A percentile compares a stretch with the other conserved stretches of the same genome.
These are phyloP conservation scores for Acer saccharum DNA, from an alignment of 345 rosid species.

Conservation along the genomic window DNA sequence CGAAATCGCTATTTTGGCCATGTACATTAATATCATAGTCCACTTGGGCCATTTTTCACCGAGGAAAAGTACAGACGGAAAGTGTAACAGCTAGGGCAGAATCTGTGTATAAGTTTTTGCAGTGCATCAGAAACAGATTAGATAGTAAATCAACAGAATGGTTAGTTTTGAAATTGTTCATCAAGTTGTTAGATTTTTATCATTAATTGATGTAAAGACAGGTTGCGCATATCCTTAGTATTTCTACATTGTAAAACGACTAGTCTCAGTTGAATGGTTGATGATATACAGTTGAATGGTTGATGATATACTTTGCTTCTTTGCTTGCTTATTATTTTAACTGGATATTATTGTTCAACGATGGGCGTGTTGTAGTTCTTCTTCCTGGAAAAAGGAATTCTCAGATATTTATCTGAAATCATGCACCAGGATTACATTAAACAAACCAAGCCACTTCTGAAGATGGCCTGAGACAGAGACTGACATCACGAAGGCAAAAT, in stretches of 20 bases:
- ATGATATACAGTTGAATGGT: background rate
- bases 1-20: constrained; percentile 4
- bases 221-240: background rate
- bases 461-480: background rate
- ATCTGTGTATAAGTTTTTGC: background rate
- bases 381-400: background rate
- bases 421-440: background rate
- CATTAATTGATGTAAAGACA: background rate
- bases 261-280: background rate
- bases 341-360: background rate
- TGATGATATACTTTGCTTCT: constrained; percentile 5
- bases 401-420: too few relatives aligned
- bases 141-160: background rate
- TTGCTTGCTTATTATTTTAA: background rate
- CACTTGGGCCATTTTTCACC: background rate
- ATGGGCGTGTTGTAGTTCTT: background rate
- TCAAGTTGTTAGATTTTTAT: background rate
- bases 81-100: background rate
- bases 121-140: background rate
- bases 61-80: background rate
- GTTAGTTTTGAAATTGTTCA: background rate
- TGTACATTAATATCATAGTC: background rate
- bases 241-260: background rate
- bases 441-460: background rate
- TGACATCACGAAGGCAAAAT: background rate